Conservation (phyloP, 345 rosid species). For the Aquilaria sinensis region DNA sequence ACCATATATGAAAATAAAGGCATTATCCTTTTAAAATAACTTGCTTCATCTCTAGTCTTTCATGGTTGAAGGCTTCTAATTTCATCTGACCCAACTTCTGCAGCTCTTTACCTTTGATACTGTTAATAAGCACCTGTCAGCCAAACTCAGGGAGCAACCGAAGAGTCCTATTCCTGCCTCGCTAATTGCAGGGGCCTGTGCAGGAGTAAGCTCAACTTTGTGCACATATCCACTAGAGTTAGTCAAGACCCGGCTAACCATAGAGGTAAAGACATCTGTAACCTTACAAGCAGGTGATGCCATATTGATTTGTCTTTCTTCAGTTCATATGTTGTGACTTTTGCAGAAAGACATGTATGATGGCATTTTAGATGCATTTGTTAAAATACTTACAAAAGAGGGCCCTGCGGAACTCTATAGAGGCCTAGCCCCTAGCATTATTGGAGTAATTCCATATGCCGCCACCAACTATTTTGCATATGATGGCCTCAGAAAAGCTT, state of each 20-base stretch:
- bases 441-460: conserved; percentile 94
- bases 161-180: conserved; percentile 78
- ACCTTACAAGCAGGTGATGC: background rate
- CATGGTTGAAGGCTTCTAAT: too few relatives aligned
- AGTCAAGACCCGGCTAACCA: conserved; percentile 86
- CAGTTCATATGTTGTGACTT: conserved; percentile 7
- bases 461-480: conserved; percentile 92
- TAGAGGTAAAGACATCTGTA: conserved; percentile 48
- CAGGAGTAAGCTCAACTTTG: conserved; percentile 92
- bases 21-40: too few relatives aligned
- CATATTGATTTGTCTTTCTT: background rate
- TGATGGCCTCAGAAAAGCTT: conserved; percentile 69
- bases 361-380: conserved; percentile 68
- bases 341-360: conserved; percentile 77
- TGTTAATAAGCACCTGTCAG: conserved; percentile 64
- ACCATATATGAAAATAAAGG: too few relatives aligned
- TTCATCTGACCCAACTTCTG: conserved; percentile 2
- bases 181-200: conserved; percentile 93
- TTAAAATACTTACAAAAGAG: conserved; percentile 70
- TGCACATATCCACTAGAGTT: conserved; percentile 92
- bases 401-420: conserved; percentile 85
- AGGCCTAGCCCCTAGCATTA: conserved; percentile 94
- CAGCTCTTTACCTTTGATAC: conserved; percentile 93
- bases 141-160: conserved; percentile 58
- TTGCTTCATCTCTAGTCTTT: too few relatives aligned